phyloP scores from a whole-genome alignment of 371 early-diverging fungal species.

The Mortierella sp. region DNA sequence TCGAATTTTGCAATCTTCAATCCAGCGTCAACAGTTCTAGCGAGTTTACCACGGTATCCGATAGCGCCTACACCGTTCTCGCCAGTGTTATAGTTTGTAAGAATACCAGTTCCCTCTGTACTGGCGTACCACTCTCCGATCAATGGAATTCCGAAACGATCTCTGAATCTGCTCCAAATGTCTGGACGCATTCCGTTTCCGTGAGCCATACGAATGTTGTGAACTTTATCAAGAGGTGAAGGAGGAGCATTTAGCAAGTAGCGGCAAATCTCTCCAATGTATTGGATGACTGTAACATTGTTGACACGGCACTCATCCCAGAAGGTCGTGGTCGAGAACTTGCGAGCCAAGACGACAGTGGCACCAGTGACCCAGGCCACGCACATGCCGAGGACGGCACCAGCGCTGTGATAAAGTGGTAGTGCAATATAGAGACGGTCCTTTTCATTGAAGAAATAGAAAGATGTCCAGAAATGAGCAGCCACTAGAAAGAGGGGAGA shows the following conservation, averaged over 20 bases:
- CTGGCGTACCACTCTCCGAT: conserved; percentile 57
- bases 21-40: conserved; percentile 45
- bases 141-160: conserved; percentile 57
- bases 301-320: conserved; percentile 57
- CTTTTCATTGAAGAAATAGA: conserved; percentile 41
- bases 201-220: conserved; percentile 68
- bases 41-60: conserved; percentile 43
- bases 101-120: conserved; percentile 53
- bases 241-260: conserved; percentile 71
- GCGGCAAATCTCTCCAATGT: conserved; percentile 82
- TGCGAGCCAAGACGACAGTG: conserved; percentile 52
- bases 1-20: conserved; percentile 54
- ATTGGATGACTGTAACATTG: conserved; percentile 59
- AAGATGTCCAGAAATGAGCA: conserved; percentile 47
- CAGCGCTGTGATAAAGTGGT: conserved; percentile 51
- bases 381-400: conserved; percentile 51
- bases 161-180: conserved; percentile 72
- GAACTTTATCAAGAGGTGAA: conserved; percentile 63
- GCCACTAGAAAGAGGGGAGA: conserved; percentile 24
- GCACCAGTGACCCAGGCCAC: conserved; percentile 55
- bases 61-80: conserved; percentile 55
- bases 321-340: conserved; percentile 52
- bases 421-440: conserved; percentile 53
- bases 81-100: conserved; percentile 57
- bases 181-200: conserved; percentile 83